Base-by-base conservation (phyloP, 139 green algal species). In the Penium margaritaceum region DNA sequence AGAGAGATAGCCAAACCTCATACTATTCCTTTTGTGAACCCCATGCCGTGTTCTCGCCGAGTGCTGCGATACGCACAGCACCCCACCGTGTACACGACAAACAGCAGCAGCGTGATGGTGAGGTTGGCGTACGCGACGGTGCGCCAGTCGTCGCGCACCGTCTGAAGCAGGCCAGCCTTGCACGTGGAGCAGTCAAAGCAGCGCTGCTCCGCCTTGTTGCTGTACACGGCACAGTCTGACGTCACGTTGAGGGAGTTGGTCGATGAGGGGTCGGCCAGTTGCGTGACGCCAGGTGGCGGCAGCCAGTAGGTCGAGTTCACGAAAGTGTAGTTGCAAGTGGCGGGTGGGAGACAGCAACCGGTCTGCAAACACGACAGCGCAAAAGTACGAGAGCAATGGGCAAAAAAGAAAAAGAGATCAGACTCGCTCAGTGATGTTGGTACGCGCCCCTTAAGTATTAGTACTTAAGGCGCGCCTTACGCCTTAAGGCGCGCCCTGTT, bases 111-210 rank as follows among this genome's bases (percentile, higher is more conserved):
- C 24, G 74, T 37, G 27, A 77, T 21, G 24, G 21, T 64, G 0
- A 78, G 27, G 54, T 77, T 67, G 14, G 77, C 63, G 24, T 65
- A 76, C 32, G 71, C 44, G 14, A 78, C 62, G 43, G 39, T 63
- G 51, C 71, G 35, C 71, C 71, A 78, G 21, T 57, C 34, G 27
- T 70, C 29, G 24, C 39, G 62, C 32, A 78, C 27, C 24, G 30
- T 75, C 41, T 78, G 30, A 7, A 78, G 63, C 24, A 75, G 27
- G 1, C 27, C 71, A 9, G 71, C 71, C 63, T 78, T 78, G 55
- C 71, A 78, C 19, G 63, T 67, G 6, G 77, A 32, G 71, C 71
- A 78, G 19, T 21, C 63, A 35, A 67, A 78, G 63, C 71, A 78
- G 32, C 63, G 62, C 63, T 44, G 27, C 12, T 3, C 33, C 0